Evolutionary conservation across 1,284 basidiomycete genomes (phyloP).

Genomic region (Rhodotorula sp.): DNA sequence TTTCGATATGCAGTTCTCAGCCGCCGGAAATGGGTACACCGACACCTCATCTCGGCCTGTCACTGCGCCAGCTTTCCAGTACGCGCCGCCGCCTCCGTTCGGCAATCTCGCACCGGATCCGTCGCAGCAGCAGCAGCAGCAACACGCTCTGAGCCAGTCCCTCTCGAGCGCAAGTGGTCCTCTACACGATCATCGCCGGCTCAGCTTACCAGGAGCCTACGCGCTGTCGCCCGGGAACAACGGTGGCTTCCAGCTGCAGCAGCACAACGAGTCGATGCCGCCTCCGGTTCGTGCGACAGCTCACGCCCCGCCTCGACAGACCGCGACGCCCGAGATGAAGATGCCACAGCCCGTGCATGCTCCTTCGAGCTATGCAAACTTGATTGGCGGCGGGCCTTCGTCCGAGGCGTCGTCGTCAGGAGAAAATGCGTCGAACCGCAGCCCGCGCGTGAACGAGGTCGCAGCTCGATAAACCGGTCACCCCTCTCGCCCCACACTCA

Average conservation of each 20-base stretch:
- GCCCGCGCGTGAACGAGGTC: conserved; percentile 3
- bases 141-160: not conserved
- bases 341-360: conserved; percentile 29
- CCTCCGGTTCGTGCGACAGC: not conserved
- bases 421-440: not conserved
- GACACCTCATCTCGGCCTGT: conserved; percentile 18
- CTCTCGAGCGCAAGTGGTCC: not conserved
- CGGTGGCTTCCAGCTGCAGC: not conserved
- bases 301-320: not conserved
- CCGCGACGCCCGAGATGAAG: conserved; percentile 20
- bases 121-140: not conserved
- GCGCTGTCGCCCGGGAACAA: not conserved
- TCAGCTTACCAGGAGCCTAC: not conserved
- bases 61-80: conserved; percentile 26
- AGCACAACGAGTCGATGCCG: not conserved
- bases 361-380: not conserved
- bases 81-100: conserved; percentile 12
- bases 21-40: not conserved
- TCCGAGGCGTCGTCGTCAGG: not conserved
- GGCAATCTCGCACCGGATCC: not conserved
- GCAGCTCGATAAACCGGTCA: not conserved
- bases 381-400: not conserved
- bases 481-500: not conserved
- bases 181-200: not conserved
- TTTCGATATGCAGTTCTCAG: not conserved